phyloP scores from a whole-genome alignment of 768 basidiomycete species.

The Boletus rubroflammeus region DNA sequence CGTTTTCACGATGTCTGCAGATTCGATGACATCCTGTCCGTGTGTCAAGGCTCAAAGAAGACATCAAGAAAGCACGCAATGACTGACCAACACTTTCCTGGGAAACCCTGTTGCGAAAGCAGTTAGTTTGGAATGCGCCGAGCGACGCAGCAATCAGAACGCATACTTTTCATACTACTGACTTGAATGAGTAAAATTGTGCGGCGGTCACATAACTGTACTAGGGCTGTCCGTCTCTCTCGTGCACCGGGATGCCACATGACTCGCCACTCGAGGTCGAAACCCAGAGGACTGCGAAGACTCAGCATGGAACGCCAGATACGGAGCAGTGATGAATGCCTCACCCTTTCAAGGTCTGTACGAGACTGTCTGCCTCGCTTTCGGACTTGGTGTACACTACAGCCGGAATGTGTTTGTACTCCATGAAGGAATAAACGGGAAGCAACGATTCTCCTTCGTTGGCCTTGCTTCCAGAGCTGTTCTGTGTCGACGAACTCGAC shows the following conservation, averaged over 20 bases:
- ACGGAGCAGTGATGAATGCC: background rate
- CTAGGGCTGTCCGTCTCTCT: conserved; percentile 39
- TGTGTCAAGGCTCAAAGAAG: background rate
- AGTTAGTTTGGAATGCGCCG: background rate
- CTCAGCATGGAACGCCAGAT: background rate
- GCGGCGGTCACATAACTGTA: conserved; percentile 42
- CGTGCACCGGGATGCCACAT: conserved; percentile 29
- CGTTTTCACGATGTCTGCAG: conserved; percentile 37
- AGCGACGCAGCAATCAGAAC: background rate
- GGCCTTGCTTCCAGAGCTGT: background rate
- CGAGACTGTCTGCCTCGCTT: conserved; percentile 40
- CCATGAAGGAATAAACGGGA: conserved; percentile 38
- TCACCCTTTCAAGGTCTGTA: conserved; percentile 36
- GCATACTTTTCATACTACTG: conserved; percentile 44
- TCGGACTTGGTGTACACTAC: conserved; percentile 41
- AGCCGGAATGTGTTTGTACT: conserved; percentile 28
- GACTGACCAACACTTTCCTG: conserved; percentile 36
- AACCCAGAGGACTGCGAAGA: conserved; percentile 41
- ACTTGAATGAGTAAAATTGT: conserved; percentile 48
- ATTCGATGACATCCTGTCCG: conserved; percentile 44
- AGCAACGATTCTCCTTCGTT: conserved; percentile 10
- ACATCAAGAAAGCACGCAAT: background rate
- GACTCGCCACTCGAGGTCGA: conserved; percentile 51
- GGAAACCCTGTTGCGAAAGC: conserved; percentile 38
- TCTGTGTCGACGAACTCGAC: conserved; percentile 4